Percentiles rank a stretch among this genome's conserved stretches.
phyloP scores from a whole-genome alignment of 2,329 filamentous ascomycete species.

The Trichoderma asperellum region DNA sequence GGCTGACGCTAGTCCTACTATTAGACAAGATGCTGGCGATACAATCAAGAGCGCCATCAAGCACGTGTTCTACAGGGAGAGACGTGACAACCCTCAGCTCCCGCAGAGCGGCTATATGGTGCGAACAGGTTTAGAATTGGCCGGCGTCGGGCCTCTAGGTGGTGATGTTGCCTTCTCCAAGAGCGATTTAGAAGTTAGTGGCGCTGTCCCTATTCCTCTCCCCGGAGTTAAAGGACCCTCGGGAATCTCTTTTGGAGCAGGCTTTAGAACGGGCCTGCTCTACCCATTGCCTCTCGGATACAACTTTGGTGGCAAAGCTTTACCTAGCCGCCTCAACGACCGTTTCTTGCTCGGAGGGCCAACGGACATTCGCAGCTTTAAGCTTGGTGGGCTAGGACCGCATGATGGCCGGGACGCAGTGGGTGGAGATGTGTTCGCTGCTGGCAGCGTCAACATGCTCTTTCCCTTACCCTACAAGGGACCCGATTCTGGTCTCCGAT shows the following conservation, averaged over 20 bases:
- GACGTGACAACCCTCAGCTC: conserved; percentile 81
- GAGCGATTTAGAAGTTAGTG: conserved; percentile 80
- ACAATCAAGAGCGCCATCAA: conserved; percentile 85
- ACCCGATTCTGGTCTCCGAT: conserved; percentile 78
- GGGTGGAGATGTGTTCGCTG: conserved; percentile 90
- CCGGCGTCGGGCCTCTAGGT: conserved; percentile 78
- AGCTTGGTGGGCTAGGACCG: conserved; percentile 84
- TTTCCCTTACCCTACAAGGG: conserved; percentile 82
- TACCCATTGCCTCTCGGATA: conserved; percentile 76
- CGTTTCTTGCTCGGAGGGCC: conserved; percentile 94
- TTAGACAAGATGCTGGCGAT: conserved; percentile 86
- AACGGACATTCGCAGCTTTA: conserved; percentile 92
- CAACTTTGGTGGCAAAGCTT: conserved; percentile 53
- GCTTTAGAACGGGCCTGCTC: conserved; percentile 79
- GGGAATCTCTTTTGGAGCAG: conserved; percentile 80
- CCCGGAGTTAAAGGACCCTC: conserved; percentile 70
- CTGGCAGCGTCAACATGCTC: conserved; percentile 83
- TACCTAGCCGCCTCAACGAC: conserved; percentile 83
- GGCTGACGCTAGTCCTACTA: conserved; percentile 74
- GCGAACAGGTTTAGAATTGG: conserved; percentile 79
- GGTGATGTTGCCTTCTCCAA: conserved; percentile 96
- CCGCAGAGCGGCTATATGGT: conserved; percentile 81
- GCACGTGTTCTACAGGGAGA: conserved; percentile 79
- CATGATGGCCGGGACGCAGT: conserved; percentile 84
- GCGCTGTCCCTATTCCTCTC: conserved; percentile 73